Evolutionary conservation across 208 protist genomes (phyloP).

Genomic region (Porcisia deanei): DNA sequence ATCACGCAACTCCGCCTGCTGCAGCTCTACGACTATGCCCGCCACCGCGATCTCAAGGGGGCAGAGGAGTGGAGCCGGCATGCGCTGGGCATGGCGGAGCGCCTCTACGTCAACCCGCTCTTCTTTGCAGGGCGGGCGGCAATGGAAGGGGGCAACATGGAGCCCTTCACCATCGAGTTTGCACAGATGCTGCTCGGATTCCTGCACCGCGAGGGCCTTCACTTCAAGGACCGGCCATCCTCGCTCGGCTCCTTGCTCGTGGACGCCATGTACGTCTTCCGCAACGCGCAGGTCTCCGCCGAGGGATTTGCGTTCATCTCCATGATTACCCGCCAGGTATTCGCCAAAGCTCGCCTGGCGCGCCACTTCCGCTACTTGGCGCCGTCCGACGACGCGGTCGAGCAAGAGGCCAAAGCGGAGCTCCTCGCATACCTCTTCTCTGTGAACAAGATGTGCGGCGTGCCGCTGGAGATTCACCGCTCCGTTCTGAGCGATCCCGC

Average conservation of each 20-base stretch:
- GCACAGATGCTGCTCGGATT: slow-evolving; percentile 80
- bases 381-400: slow-evolving; percentile 37
- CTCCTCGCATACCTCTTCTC: slow-evolving; percentile 84
- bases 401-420: slow-evolving; percentile 62
- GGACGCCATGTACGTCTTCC: slow-evolving; percentile 82
- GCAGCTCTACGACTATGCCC: slow-evolving; percentile 78
- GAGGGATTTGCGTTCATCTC: slow-evolving; percentile 82
- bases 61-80: slow-evolving; percentile 53
- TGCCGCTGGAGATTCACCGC: slow-evolving; percentile 87
- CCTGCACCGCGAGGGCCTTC: slow-evolving; percentile 80
- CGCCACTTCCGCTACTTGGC: slow-evolving; percentile 33
- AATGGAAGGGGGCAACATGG: slow-evolving; percentile 75
- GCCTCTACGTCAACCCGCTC: slow-evolving; percentile 82
- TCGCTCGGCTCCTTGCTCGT: slow-evolving; percentile 81
- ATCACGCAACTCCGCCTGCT: slow-evolving; percentile 83
- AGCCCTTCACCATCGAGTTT: slow-evolving; percentile 67
- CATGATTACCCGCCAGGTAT: slow-evolving; percentile 76
- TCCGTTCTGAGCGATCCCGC: slow-evolving; percentile 79
- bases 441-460: slow-evolving; percentile 63
- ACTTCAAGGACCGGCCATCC: slow-evolving; percentile 77
- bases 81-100: slow-evolving; percentile 59
- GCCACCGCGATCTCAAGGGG: slow-evolving; percentile 63
- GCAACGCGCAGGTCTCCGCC: slow-evolving; percentile 65
- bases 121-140: slow-evolving; percentile 74
- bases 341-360: slow-evolving; percentile 56